phyloP scores from a whole-genome alignment of 495 filamentous ascomycete species.

The Tuber microsphaerosporum region DNA sequence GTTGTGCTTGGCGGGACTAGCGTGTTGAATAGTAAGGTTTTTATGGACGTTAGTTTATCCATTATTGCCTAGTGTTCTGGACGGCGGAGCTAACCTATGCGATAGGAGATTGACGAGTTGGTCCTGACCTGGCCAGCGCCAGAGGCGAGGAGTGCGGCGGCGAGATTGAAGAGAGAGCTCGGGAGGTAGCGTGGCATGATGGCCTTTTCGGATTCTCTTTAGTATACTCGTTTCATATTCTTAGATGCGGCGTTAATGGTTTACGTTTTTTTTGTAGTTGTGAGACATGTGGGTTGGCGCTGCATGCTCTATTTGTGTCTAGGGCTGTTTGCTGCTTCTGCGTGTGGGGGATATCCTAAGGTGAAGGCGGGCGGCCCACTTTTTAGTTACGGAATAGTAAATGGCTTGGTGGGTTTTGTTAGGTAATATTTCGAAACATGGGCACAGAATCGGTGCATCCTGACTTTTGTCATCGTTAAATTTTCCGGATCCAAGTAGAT shows the following conservation, averaged over 20 bases:
- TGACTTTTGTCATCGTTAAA: not conserved
- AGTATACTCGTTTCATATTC: not conserved
- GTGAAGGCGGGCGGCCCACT: not conserved
- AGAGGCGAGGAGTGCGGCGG: constrained; percentile 60
- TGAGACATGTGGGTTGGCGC: not conserved
- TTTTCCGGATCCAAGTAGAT: not conserved
- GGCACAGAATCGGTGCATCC: not conserved
- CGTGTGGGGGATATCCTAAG: not conserved
- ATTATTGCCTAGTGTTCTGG: not conserved
- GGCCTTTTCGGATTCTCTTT: not conserved
- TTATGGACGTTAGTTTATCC: constrained; percentile 54
- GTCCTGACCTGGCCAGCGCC: constrained; percentile 74
- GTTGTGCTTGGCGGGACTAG: constrained; percentile 81
- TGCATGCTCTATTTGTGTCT: not conserved
- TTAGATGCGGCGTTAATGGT: not conserved
- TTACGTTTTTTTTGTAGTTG: not conserved
- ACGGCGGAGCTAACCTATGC: constrained; percentile 1
- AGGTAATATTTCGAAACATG: not conserved
- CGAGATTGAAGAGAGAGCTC: constrained; percentile 49
- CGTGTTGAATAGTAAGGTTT: constrained; percentile 76
- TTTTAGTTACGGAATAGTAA: not conserved
- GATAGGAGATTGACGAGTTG: constrained; percentile 64
- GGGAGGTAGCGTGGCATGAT: constrained; percentile 6
- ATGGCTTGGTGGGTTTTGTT: not conserved
- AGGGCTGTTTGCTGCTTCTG: not conserved